Evolutionary conservation across 2,329 filamentous ascomycete species (phyloP).

Genomic region (Botrytis deweyae): DNA sequence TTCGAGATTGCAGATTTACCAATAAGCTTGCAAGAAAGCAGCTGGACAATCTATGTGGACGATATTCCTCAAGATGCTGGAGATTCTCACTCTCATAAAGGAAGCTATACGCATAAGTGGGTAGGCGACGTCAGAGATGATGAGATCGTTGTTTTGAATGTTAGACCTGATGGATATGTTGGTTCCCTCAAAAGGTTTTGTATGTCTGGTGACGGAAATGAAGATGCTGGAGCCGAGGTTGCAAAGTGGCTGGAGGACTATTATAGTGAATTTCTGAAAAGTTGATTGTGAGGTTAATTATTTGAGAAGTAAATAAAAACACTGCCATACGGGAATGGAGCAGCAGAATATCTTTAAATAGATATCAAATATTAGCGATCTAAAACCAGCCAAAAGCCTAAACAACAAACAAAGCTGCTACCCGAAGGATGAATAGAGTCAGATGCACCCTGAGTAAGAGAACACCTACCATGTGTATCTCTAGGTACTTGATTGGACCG

Average conservation of each 20-base stretch:
- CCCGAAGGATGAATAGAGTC: background rate
- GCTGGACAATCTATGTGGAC: slow-evolving; percentile 73
- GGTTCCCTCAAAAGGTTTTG: slow-evolving; percentile 51
- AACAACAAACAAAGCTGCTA: no score
- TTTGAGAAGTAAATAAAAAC: background rate
- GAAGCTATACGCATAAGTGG: slow-evolving; percentile 64
- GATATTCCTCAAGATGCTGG: slow-evolving; percentile 55
- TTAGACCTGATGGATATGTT: slow-evolving; percentile 73
- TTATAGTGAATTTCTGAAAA: slow-evolving; percentile 47
- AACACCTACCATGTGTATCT: background rate
- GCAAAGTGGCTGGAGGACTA: slow-evolving; percentile 51
- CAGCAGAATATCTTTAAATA: no score
- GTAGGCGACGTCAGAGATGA: slow-evolving; percentile 52
- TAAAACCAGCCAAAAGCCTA: no score
- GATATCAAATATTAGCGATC: background rate
- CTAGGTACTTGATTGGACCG: background rate
- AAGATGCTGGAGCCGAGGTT: slow-evolving; percentile 38
- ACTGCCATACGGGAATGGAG: background rate
- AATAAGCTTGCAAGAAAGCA: slow-evolving; percentile 58
- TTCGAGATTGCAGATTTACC: slow-evolving; percentile 68
- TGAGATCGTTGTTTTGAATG: slow-evolving; percentile 64
- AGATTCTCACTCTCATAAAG: slow-evolving; percentile 39
- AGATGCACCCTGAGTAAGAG: background rate
- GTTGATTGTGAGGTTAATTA: slow-evolving; percentile 18
- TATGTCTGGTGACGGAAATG: slow-evolving; percentile 42